Base-by-base conservation (phyloP, 2,329 filamentous ascomycete genomes). In the Colletotrichum eremochloae region DNA sequence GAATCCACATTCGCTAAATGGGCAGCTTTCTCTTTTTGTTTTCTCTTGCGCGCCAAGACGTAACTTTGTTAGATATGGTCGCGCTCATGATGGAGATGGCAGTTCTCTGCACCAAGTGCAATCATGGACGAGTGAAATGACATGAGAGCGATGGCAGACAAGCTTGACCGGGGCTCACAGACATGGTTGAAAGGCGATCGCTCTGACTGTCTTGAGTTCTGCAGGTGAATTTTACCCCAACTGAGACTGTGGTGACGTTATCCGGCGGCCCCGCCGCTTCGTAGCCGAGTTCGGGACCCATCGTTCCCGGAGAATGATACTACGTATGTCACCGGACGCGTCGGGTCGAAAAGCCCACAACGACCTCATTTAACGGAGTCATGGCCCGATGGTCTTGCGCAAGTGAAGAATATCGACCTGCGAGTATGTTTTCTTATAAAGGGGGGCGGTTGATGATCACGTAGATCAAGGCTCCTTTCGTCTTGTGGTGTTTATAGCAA, bases 311-410 rank as follows among this genome's bases (percentile, higher is more conserved):
- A 29, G 33, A 18, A 15, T 5, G 24, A n/a, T 38, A 42, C 31
- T 38, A 42, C 31, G 9, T 42, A 53, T 31, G 6, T 31, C 46
- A 20, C 60, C n/a, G 60, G 60, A 24, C 38, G 33, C 15, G 3
- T 67, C 68, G 63, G 63, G 24, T 14, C n/a, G 11, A 48, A n/a
- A 36, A 36, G 55, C 64, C 68, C 68, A 57, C 68, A 52, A 52
- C 1, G 46, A 24, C 64, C 50, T 44, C 63, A 52, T 63, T 56
- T 42, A 38, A 68, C 64, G 57, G 50, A 50, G 46, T 36, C 63
- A 33, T 42, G 50, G 56, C 20, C 64, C 48, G 48, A 38, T 15
- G 31, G 12, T 11, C 40, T 48, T 62, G 20, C 42, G 31, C 36
- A n/a, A 42, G 55, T 9, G 18, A 29, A 15, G 14, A n/a, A 24